These are phyloP conservation scores for Citrus sinensis DNA, from an alignment of 345 rosid genomes.

Conservation along the genomic window DVS_A1.0 CM039168.1:10979001-10979500, in stretches of 20 bases:
- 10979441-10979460: background rate
- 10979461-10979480: background rate
- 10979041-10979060: background rate
- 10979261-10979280: conserved; percentile 88
- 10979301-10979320: background rate
- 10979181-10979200: conserved; percentile 75
- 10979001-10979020: background rate
- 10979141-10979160: background rate
- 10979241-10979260: conserved; percentile 83
- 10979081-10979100: background rate
- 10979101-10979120: background rate
- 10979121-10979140: background rate
- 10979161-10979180: conserved; percentile 71
- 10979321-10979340: background rate
- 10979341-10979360: too few relatives aligned
- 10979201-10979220: conserved; percentile 71
- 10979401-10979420: background rate
- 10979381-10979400: background rate
- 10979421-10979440: background rate
- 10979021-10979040: background rate
- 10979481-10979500: background rate
- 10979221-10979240: conserved; percentile 87
- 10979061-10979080: background rate
- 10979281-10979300: conserved; percentile 21
- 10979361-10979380: background rate